Evolutionary conservation across 306 rosid genomes (phyloP), one percentile per base, ranked within the genome.

Genomic region (Abrus pulchellus): DNA sequence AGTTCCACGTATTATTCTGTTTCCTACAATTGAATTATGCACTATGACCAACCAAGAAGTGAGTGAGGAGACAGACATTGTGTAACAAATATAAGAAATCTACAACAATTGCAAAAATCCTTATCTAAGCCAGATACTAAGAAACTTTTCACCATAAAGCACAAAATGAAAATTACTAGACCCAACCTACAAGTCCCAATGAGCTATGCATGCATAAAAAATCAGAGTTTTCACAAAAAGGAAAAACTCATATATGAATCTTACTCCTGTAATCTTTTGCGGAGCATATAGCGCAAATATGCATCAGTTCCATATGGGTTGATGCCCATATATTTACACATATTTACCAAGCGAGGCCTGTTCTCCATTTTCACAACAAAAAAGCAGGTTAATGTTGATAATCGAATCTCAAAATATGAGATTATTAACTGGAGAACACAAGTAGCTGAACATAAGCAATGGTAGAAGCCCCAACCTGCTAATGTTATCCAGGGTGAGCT

Each of bases 301-400:
- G 92, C 90, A 87, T 93, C 97, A 13, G 94, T 90, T 20, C 95
- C 97, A 71, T 62, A 90, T 29, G 98, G 94, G 83, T 90, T 88
- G 41, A 93, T 87, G 50, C 93, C 97, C 98, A 93, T 93, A 79
- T 93, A 93, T 81, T 93, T 93, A 87, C 97, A 93, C 94, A 93
- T 93, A 82, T 87, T 91, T 69, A 93, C 93, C 90, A 93, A 83
- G 50, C 98, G 94, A 53, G 98, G 89, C 88, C 98, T 93, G 82
- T 44, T 80, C 68, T 60, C 78, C 85, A 82, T 50, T 82, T 68
- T 69, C 57, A 75, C 62, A 84, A 14, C 60, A 73, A 84, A 49
- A 68, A 32, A 20, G 38, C 62, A 50, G 49, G 68, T 74, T 79
- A 75, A 68, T 68, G 68, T 85, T 29, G 57, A 82, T 65, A 33